These are phyloP conservation scores for Brassica carinata DNA, from an alignment of 345 rosid species.

Conservation along the genomic window DNA sequence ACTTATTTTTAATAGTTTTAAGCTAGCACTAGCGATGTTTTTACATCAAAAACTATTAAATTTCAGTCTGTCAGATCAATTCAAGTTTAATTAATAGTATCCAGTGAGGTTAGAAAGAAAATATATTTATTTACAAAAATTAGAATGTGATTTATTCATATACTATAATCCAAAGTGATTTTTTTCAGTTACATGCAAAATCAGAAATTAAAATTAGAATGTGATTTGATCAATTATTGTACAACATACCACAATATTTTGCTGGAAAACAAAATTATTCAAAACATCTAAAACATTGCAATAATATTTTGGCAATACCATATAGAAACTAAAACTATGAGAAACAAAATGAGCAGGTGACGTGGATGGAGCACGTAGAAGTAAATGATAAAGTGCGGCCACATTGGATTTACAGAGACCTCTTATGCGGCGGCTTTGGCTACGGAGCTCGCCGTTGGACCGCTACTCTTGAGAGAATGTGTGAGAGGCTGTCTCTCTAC, in stretches of 20 bases:
- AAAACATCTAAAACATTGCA: not conserved
- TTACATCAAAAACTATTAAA: no score
- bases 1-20: not conserved
- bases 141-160: no score
- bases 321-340: not conserved
- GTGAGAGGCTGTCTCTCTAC: slow-evolving; percentile 53
- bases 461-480: slow-evolving; percentile 55
- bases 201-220: not conserved
- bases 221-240: not conserved
- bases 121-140: not conserved
- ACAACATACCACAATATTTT: not conserved
- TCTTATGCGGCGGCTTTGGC: slow-evolving; percentile 47
- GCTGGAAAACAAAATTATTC: not conserved
- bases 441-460: slow-evolving; percentile 76
- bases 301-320: not conserved
- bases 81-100: not conserved
- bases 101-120: not conserved
- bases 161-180: not conserved
- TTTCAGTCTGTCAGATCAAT: no score
- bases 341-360: slow-evolving; percentile 50
- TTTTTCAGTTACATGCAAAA: not conserved
- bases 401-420: slow-evolving; percentile 63
- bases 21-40: not conserved
- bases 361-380: slow-evolving; percentile 84
- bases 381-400: slow-evolving; percentile 55